Evolutionary conservation across 768 basidiomycete genomes (phyloP).

Genomic region (Boletus sp.): DNA sequence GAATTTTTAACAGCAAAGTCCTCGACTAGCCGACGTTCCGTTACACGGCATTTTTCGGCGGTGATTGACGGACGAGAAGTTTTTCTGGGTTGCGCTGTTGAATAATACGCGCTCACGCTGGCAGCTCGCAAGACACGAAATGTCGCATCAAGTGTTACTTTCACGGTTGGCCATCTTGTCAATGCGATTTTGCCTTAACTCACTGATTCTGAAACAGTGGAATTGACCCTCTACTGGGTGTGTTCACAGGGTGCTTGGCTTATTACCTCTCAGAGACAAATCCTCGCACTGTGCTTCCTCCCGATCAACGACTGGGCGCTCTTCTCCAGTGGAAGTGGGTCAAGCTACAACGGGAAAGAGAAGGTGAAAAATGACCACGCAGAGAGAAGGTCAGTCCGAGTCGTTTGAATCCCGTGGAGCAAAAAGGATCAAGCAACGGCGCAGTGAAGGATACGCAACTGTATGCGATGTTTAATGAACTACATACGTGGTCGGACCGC

Average conservation of each 20-base stretch:
- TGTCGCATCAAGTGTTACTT: conserved; percentile 42
- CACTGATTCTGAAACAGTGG: conserved; percentile 39
- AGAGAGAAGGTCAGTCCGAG: not conserved
- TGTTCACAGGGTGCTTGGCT: conserved; percentile 76
- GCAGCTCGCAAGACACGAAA: conserved; percentile 18
- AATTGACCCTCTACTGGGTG: conserved; percentile 69
- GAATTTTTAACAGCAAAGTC: conserved; percentile 26
- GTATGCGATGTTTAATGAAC: not conserved
- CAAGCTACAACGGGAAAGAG: conserved; percentile 33
- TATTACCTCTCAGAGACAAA: conserved; percentile 80
- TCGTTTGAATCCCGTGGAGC: not conserved
- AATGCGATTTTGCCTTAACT: not conserved
- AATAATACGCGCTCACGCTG: not conserved
- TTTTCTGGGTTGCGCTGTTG: not conserved
- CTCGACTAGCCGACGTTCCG: conserved; percentile 27
- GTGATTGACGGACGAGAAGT: conserved; percentile 10
- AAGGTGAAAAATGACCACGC: not conserved
- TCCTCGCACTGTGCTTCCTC: conserved; percentile 64
- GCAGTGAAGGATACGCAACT: not conserved
- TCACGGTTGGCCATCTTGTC: conserved; percentile 29
- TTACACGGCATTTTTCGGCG: conserved; percentile 26
- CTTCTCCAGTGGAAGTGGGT: conserved; percentile 70
- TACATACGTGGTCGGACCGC: not conserved
- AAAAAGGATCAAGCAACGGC: not conserved
- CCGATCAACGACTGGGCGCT: conserved; percentile 51